Conservation (phyloP, 208 protist genomes). For the Jaenimonas drosophilae region DNA sequence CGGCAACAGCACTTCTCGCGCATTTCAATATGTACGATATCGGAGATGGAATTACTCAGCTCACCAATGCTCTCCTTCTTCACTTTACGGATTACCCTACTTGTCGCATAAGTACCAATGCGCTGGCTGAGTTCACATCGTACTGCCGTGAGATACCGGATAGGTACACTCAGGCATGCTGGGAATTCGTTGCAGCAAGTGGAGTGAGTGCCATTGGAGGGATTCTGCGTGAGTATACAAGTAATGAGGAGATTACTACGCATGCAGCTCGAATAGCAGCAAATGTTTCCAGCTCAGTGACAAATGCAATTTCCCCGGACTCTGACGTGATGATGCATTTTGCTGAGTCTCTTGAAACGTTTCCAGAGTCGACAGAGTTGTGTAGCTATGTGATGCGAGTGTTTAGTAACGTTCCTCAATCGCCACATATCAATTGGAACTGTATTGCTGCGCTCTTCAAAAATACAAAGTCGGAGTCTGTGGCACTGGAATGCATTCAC, state of each 20-base stretch:
- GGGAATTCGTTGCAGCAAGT: conserved; percentile 64
- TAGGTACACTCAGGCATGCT: conserved; percentile 41
- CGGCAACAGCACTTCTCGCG: conserved; percentile 52
- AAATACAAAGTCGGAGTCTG: conserved; percentile 51
- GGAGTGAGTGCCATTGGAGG: conserved; percentile 57
- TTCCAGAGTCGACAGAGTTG: conserved; percentile 50
- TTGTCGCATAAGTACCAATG: conserved; percentile 31
- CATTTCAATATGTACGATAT: conserved; percentile 87
- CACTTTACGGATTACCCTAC: conserved; percentile 41
- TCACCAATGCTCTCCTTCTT: conserved; percentile 38
- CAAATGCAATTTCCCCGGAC: conserved; percentile 34
- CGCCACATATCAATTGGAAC: conserved; percentile 68
- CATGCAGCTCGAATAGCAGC: conserved; percentile 58
- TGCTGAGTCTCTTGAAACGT: conserved; percentile 47
- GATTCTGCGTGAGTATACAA: conserved; percentile 53
- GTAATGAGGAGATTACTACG: conserved; percentile 60
- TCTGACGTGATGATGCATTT: conserved; percentile 55
- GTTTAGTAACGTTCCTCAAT: conserved; percentile 73
- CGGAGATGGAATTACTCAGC: conserved; percentile 73
- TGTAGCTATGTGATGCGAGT: conserved; percentile 70
- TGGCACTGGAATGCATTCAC: conserved; percentile 61
- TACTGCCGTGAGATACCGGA: conserved; percentile 72
- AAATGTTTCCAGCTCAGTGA: conserved; percentile 63
- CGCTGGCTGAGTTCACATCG: conserved; percentile 81
- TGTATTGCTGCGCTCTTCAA: conserved; percentile 47